These are phyloP conservation scores for Geranium incanum DNA, from an alignment of 441 rosid species.

Conservation along the genomic window DNA sequence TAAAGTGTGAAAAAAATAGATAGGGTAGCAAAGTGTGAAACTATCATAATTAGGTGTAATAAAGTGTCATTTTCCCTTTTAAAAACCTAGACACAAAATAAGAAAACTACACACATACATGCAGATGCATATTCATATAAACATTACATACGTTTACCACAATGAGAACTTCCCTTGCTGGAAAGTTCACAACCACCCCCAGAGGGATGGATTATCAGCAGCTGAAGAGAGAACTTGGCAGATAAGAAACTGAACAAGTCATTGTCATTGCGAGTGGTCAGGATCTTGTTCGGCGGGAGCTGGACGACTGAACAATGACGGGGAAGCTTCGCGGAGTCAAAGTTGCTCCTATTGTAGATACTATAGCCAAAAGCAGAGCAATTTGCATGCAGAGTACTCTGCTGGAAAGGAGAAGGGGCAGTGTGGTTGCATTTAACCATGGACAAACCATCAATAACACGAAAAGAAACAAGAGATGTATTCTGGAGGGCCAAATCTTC, in stretches of 20 bases:
- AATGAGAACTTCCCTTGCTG: neutral
- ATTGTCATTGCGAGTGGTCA: neutral
- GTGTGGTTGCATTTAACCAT: neutral
- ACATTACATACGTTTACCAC: too few relatives aligned
- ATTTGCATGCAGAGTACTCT: too few relatives aligned
- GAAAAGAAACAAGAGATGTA: neutral
- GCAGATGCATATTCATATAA: too few relatives aligned
- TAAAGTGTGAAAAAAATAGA: too few relatives aligned
- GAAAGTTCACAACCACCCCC: neutral
- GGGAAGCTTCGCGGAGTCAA: neutral
- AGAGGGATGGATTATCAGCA: neutral
- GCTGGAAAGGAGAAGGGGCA: neutral
- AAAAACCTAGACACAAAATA: too few relatives aligned
- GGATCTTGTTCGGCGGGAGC: neutral
- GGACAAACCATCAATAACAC: neutral
- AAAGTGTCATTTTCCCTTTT: too few relatives aligned
- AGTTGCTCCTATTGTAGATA: neutral
- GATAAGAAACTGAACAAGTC: neutral
- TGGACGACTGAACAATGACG: neutral
- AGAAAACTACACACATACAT: too few relatives aligned
- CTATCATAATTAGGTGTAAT: too few relatives aligned
- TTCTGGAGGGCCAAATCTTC: neutral
- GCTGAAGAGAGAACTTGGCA: neutral
- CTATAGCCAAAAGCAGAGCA: neutral
- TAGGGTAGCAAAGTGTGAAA: too few relatives aligned